phyloP scores from a whole-genome alignment of 495 filamentous ascomycete genomes.

The Bacidia rubella region DNA sequence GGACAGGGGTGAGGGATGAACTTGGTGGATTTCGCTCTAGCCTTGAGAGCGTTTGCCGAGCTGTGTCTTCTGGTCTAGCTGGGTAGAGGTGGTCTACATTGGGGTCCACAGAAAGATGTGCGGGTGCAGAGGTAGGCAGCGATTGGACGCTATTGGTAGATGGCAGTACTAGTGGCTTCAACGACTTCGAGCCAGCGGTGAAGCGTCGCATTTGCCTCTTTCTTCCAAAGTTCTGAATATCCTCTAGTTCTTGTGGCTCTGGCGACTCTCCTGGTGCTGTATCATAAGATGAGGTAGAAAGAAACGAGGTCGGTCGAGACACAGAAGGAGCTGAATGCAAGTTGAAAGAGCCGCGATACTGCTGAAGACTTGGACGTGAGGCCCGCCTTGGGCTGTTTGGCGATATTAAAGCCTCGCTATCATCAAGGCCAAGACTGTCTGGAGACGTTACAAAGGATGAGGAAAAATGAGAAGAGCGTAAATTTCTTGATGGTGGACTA shows the following conservation, averaged over 20 bases:
- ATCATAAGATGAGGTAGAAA: constrained; percentile 15
- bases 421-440: neutral
- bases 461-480: constrained; percentile 3
- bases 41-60: constrained; percentile 14
- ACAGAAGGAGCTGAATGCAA: constrained; percentile 18
- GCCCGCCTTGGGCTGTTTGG: neutral
- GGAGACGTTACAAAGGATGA: constrained; percentile 10
- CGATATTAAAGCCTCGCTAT: constrained; percentile 3
- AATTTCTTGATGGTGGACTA: constrained; percentile 8
- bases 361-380: neutral
- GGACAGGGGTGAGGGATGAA: constrained; percentile 13
- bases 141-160: constrained; percentile 11
- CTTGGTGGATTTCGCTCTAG: constrained; percentile 8
- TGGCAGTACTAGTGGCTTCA: constrained; percentile 27
- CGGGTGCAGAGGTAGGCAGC: constrained; percentile 19
- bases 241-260: constrained; percentile 11
- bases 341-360: constrained; percentile 13
- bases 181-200: constrained; percentile 23
- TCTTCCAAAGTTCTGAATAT: constrained; percentile 8
- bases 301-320: constrained; percentile 16
- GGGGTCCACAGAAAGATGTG: constrained; percentile 9
- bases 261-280: constrained; percentile 9
- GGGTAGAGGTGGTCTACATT: constrained; percentile 8
- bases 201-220: constrained; percentile 27
- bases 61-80: constrained; percentile 13